Evolutionary conservation across 306 rosid genomes (phyloP).

Genomic region (Cyamopsis tetragonoloba): DNA sequence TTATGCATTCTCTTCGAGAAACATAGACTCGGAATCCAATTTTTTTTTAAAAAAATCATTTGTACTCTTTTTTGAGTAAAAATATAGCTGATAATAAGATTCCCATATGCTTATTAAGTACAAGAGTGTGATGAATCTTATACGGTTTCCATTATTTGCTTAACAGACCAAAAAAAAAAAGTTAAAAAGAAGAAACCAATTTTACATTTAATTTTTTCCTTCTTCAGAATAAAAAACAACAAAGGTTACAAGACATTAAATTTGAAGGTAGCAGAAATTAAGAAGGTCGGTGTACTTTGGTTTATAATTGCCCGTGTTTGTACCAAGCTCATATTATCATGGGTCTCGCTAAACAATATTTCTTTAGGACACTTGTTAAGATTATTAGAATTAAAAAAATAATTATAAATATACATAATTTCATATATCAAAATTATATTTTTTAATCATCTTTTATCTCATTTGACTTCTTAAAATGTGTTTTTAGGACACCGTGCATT

Average conservation of each 20-base stretch:
- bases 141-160: conserved; percentile 12
- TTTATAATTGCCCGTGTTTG: conserved; percentile 1
- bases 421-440: too few relatives aligned
- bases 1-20: conserved; percentile 5
- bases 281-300: conserved; percentile 26
- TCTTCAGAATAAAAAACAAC: neutral
- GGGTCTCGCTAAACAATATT: too few relatives aligned
- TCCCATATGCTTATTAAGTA: conserved; percentile 3
- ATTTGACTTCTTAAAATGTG: too few relatives aligned
- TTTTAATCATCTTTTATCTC: too few relatives aligned
- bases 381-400: too few relatives aligned
- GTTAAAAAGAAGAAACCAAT: conserved; percentile 3
- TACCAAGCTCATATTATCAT: neutral
- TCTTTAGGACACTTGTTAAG: too few relatives aligned
- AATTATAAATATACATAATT: too few relatives aligned
- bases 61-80: neutral
- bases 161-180: conserved; percentile 7
- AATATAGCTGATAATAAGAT: conserved; percentile 16
- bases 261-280: conserved; percentile 3
- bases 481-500: too few relatives aligned
- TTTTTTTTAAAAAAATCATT: neutral
- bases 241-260: neutral
- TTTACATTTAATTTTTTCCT: conserved; percentile 12
- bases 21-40: neutral
- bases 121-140: conserved; percentile 1